phyloP scores from a whole-genome alignment of 148 eudicot genomes.

The Pouteria glomerata region DNA sequence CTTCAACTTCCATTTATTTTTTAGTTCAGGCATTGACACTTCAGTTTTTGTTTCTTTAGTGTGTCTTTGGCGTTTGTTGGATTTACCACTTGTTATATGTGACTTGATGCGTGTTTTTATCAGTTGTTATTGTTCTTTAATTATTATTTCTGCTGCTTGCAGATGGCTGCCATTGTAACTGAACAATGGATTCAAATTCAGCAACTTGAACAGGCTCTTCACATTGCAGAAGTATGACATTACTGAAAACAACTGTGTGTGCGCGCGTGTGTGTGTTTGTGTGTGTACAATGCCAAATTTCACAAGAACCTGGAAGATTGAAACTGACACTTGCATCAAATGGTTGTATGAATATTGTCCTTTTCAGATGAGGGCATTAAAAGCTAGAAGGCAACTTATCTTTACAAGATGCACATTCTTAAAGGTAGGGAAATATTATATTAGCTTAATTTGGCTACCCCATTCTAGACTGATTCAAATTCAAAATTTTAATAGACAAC shows the following conservation, averaged over 20 bases:
- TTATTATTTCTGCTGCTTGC: conserved; percentile 4
- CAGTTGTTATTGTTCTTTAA: neutral
- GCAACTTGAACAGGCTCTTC: conserved; percentile 86
- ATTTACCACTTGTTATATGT: neutral
- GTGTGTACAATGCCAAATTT: too few relatives aligned
- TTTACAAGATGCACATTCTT: conserved; percentile 50
- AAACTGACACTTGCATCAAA: conserved; percentile 6
- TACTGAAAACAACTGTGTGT: neutral
- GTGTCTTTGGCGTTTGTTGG: neutral
- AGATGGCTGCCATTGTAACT: conserved; percentile 66
- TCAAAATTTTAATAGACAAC: neutral
- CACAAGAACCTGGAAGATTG: neutral
- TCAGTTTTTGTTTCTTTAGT: neutral
- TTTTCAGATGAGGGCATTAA: conserved; percentile 48
- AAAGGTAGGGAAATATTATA: conserved; percentile 35
- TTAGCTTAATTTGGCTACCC: neutral
- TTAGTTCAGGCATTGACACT: neutral
- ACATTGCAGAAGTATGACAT: conserved; percentile 59
- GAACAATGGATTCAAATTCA: conserved; percentile 95
- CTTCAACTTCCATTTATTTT: neutral
- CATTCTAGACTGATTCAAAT: neutral
- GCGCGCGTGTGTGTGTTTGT: too few relatives aligned
- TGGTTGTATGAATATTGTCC: neutral
- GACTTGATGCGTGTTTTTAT: neutral
- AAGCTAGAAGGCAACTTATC: conserved; percentile 36